Evolutionary conservation across 1,139 yeast species (phyloP).

Genomic region (Insectozyma bohioensis): DNA sequence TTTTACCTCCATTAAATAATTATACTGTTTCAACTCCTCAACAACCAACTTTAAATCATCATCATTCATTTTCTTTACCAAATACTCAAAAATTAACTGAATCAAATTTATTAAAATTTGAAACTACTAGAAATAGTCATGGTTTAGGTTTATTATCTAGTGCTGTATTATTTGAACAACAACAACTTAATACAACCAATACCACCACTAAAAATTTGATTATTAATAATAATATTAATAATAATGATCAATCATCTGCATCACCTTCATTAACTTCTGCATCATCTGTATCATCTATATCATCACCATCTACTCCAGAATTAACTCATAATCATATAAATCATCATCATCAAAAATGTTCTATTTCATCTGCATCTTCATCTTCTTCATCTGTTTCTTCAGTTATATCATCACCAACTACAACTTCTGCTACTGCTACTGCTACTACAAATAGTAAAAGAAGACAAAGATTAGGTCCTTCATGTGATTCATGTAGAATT

Average conservation of each 20-base stretch:
- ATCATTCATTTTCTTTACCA: slow-evolving; percentile 6
- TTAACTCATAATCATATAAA: slow-evolving; percentile 4
- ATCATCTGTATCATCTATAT: slow-evolving; percentile 12
- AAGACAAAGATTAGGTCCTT: slow-evolving; percentile 71
- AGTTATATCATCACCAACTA: slow-evolving; percentile 1
- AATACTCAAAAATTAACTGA: slow-evolving; percentile 12
- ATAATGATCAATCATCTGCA: neutral
- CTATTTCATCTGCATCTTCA: slow-evolving; percentile 4
- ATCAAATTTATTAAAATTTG: slow-evolving; percentile 13
- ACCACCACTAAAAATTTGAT: neutral
- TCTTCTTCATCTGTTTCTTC: neutral
- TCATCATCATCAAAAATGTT: neutral
- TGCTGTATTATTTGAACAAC: slow-evolving; percentile 14
- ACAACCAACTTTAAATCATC: slow-evolving; percentile 2
- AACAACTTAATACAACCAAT: slow-evolving; percentile 7
- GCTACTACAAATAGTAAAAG: slow-evolving; percentile 23
- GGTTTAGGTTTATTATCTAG: slow-evolving; percentile 17
- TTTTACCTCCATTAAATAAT: slow-evolving; percentile 12
- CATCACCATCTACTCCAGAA: slow-evolving; percentile 16
- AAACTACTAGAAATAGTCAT: slow-evolving; percentile 11
- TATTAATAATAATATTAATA: slow-evolving; percentile 3
- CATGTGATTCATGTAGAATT: slow-evolving; percentile 71
- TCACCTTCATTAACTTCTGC: slow-evolving; percentile 18
- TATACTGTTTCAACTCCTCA: slow-evolving; percentile 1
- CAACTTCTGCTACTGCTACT: slow-evolving; percentile 1